Base-by-base conservation (phyloP, 768 basidiomycete genomes). In the Mycena vulgaris region DNA sequence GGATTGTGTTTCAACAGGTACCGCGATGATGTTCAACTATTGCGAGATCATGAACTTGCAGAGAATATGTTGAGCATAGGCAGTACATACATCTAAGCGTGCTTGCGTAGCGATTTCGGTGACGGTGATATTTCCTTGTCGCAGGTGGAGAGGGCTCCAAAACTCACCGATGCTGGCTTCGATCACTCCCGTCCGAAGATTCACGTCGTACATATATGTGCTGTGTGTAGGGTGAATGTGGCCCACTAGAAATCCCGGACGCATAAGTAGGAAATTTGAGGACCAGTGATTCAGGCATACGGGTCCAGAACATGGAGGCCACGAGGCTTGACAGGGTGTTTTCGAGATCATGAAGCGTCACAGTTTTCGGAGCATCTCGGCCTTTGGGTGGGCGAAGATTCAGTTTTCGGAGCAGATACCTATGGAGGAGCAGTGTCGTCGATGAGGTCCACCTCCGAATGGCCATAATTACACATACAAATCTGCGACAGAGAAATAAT, bases 1-100 rank as follows among this genome's bases (percentile, higher is more conserved):
- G n/a, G n/a, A n/a, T n/a, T n/a, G n/a, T n/a, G n/a, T n/a, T n/a
- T n/a, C n/a, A n/a, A 48, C 35, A 45, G 13, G 23, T 63, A 63
- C 61, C 61, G 61, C 61, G 16, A 63, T 63, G 25, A 51, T 51
- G 37, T 35, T 63, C n/a, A 52, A 52, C 61, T 63, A 49, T 63
- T 27, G 33, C 35, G 2, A 17, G 14, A 23, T 7, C 3, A 49
- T 63, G 28, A 63, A 25, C 28, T 6, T 16, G 17, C 40, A n/a
- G 3, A 10, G 23, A 10, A 3, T 33, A 10, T 39, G 3, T 31
- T n/a, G n/a, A n/a, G n/a, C 4, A 33, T 2, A 2, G 19, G 25
- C 42, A 6, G 13, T 11, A 28, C 59, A 1, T 27, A 61, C 59
- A 49, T 61, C 33, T 37, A 61, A 61, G 25, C 59, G 59, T 17